These are phyloP conservation scores for Lantana camara DNA, from an alignment of 257 asterid species.

Conservation along the genomic window DNA sequence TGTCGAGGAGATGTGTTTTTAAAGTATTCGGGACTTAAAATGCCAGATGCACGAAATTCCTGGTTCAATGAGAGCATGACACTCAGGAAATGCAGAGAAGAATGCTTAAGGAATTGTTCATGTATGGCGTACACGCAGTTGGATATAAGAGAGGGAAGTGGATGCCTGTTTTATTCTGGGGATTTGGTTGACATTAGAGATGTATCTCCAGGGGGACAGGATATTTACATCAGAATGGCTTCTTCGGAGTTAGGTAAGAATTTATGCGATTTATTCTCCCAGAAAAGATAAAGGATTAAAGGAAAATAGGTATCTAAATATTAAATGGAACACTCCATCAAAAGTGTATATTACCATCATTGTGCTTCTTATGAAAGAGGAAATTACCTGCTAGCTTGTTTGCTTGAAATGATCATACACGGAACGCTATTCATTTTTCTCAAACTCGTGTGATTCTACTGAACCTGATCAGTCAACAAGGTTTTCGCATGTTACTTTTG, in stretches of 20 bases:
- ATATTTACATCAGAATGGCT: slow-evolving; percentile 20
- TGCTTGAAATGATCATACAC: background rate
- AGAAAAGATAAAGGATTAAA: too few species aligned
- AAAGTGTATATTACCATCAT: background rate
- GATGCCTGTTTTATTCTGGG: slow-evolving; percentile 14
- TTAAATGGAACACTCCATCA: background rate
- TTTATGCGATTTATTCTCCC: too few species aligned
- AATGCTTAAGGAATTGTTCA: slow-evolving; percentile 8
- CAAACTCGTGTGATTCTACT: background rate
- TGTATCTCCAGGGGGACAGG: background rate
- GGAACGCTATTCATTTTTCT: background rate
- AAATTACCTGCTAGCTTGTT: background rate
- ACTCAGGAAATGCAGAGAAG: background rate
- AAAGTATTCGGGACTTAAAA: slow-evolving; percentile 5
- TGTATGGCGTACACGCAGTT: slow-evolving; percentile 16
- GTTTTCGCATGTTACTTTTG: background rate
- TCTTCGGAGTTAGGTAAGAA: slow-evolving; percentile 1
- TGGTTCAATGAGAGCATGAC: background rate
- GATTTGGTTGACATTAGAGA: slow-evolving; percentile 2
- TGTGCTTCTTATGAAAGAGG: background rate
- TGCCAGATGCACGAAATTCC: slow-evolving; percentile 7
- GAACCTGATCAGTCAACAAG: background rate
- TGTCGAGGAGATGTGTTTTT: slow-evolving; percentile 13
- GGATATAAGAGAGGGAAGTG: slow-evolving; percentile 7
- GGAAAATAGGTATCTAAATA: too few species aligned